Percentiles rank a stretch among this genome's conserved stretches.
Evolutionary conservation across 2,329 filamentous ascomycete species (phyloP).

Genomic region (Trichophyton verrucosum): DNA sequence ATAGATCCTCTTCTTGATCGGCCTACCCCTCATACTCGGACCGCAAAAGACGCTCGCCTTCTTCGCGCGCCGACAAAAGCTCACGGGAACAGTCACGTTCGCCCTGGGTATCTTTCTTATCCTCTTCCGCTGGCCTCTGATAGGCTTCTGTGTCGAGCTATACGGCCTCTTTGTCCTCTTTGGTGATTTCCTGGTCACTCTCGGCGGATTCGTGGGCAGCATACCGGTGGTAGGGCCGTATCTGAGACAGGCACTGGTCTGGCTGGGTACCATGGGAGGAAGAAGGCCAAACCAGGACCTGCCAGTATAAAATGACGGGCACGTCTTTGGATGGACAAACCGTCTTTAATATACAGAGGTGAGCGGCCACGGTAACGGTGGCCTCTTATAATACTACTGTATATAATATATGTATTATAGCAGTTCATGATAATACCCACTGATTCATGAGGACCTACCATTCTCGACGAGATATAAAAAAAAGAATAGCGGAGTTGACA

Average conservation of each 20-base stretch:
- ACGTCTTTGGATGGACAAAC: not conserved
- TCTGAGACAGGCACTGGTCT: conserved; percentile 62
- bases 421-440: not conserved
- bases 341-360: too few relatives aligned
- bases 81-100: conserved; percentile 83
- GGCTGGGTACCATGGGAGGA: conserved; percentile 58
- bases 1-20: conserved; percentile 94
- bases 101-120: conserved; percentile 72
- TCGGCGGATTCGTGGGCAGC: conserved; percentile 73
- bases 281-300: conserved; percentile 30
- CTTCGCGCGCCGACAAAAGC: conserved; percentile 87
- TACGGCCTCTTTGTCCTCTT: conserved; percentile 92
- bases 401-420: not conserved
- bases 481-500: not conserved
- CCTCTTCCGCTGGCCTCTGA: conserved; percentile 75
- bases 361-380: too few relatives aligned
- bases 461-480: not conserved
- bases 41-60: conserved; percentile 81
- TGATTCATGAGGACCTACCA: not conserved
- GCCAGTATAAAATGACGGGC: conserved; percentile 9
- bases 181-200: conserved; percentile 90
- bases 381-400: not conserved
- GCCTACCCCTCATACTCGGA: conserved; percentile 90
- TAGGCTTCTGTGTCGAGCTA: conserved; percentile 79
- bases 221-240: conserved; percentile 79